Conservation (phyloP, 768 basidiomycete genomes). For the Lactarius hengduanensis region DNA sequence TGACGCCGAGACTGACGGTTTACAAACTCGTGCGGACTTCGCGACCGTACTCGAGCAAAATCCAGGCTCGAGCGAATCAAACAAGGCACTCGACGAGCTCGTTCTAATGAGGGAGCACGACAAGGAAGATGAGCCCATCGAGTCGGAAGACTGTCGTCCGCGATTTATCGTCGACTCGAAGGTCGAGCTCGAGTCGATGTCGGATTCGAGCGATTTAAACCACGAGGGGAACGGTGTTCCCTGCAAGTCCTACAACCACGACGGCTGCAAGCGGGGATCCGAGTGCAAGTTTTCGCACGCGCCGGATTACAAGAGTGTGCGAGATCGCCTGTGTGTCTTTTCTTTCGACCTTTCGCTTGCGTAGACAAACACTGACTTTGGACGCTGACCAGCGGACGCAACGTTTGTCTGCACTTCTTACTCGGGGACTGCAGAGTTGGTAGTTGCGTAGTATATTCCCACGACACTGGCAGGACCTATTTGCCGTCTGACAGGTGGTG, state of each 20-base stretch:
- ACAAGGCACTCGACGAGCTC: conserved; percentile 26
- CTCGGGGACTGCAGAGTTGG: conserved; percentile 38
- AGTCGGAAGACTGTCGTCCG: conserved; percentile 27
- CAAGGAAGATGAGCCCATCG: conserved; percentile 11
- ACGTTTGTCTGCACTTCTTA: conserved; percentile 47
- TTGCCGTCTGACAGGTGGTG: too few relatives aligned
- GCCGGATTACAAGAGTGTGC: conserved; percentile 53
- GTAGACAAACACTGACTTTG: not conserved
- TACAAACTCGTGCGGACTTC: conserved; percentile 32
- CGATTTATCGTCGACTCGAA: conserved; percentile 33
- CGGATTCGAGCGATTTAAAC: conserved; percentile 54
- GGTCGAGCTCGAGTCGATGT: conserved; percentile 43
- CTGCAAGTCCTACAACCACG: conserved; percentile 57
- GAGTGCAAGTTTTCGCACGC: conserved; percentile 51
- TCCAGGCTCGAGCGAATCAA: conserved; percentile 30
- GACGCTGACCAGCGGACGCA: conserved; percentile 45
- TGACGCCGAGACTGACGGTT: not conserved
- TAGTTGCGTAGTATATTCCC: not conserved
- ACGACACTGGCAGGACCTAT: not conserved
- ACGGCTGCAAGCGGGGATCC: conserved; percentile 45
- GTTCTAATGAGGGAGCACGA: not conserved
- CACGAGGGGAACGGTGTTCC: conserved; percentile 52
- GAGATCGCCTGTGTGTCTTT: conserved; percentile 50
- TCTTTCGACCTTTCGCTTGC: not conserved
- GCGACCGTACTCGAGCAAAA: conserved; percentile 32